Base-by-base conservation (phyloP, 805 yeast species). In the Candida arabinofermentans region DNA sequence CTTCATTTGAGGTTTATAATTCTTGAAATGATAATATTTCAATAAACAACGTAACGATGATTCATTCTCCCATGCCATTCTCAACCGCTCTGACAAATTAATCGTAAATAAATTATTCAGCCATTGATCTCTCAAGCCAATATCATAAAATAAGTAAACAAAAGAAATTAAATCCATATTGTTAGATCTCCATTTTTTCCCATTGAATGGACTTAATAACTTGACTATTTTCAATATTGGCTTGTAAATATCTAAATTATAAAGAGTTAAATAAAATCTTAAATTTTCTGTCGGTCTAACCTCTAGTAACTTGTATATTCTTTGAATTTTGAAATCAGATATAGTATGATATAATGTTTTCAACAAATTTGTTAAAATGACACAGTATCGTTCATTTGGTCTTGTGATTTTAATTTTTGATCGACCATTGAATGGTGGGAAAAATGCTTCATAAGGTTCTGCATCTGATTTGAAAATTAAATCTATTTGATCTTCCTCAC, bases 111-210 rank as follows among this genome's bases (percentile, higher is more conserved):
- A 75, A 0, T 96, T 96, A n/a, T 81, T 81, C 23, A 91, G 71
- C 98, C 98, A 91, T 47, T 81, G 83, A 58, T 91, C 99, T 46
- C 80, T 74, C 36, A 91, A 61, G 14, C 81, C 77, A 29, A 89
- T 67, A 51, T 79, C 77, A 53, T 86, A 77, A 56, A 88, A 81
- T 22, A 93, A 59, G 54, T 85, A 91, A 2, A 91, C 89, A 46
- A 86, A 81, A 0, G 96, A 87, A 4, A 91, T 86, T 35, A 93
- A 69, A 50, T 90, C 96, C 97, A 93, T 91, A 58, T 91, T 93
- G 48, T 81, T 77, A 12, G 89, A 77, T 52, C 89, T 81, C 99
- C 99, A 91, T 61, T 90, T 89, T 45, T 93, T 80, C 16, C 96
- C 96, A 54, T 87, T 90, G 64, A 83, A 87, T 0, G 97, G 96